Percentiles rank a stretch among this genome's conserved stretches.
phyloP scores from a whole-genome alignment of 768 basidiomycete species.

The Lactarius hatsudake region DNA sequence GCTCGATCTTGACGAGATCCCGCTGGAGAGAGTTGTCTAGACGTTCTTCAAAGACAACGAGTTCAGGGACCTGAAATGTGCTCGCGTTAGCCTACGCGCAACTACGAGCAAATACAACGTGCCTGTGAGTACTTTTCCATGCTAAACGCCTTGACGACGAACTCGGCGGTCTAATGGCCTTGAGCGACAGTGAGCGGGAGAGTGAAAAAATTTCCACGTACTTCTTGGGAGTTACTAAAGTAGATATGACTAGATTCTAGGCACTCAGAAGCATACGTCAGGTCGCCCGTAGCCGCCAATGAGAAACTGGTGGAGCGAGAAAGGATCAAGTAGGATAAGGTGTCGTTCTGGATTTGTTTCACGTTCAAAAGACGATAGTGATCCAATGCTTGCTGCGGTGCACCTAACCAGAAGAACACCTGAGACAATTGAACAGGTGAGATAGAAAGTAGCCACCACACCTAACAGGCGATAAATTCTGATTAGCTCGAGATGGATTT shows the following conservation, averaged over 20 bases:
- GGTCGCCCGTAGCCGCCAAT: conserved; percentile 67
- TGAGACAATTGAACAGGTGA: conserved; percentile 1
- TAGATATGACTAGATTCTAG: conserved; percentile 81
- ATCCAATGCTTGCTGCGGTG: conserved; percentile 66
- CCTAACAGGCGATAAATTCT: conserved; percentile 82
- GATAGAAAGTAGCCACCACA: conserved; percentile 33
- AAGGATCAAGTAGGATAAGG: conserved; percentile 79
- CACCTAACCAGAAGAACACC: conserved; percentile 46
- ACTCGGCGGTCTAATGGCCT: conserved; percentile 64
- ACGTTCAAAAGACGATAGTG: conserved; percentile 77
- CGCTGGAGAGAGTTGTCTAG: conserved; percentile 84
- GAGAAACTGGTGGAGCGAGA: conserved; percentile 79
- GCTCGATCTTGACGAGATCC: conserved; percentile 78
- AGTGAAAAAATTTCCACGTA: conserved; percentile 29
- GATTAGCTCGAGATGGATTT: conserved; percentile 71
- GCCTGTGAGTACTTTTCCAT: conserved; percentile 84
- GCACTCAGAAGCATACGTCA: conserved; percentile 73
- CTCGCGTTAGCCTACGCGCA: background rate
- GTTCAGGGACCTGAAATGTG: conserved; percentile 69
- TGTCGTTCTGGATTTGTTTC: conserved; percentile 88
- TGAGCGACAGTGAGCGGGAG: conserved; percentile 11
- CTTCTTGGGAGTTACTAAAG: conserved; percentile 75
- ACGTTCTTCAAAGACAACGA: conserved; percentile 74
- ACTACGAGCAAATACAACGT: conserved; percentile 4
- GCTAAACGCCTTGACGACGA: conserved; percentile 73